phyloP scores from a whole-genome alignment of 2,329 filamentous ascomycete species.

The Monosporascus sp. region DNA sequence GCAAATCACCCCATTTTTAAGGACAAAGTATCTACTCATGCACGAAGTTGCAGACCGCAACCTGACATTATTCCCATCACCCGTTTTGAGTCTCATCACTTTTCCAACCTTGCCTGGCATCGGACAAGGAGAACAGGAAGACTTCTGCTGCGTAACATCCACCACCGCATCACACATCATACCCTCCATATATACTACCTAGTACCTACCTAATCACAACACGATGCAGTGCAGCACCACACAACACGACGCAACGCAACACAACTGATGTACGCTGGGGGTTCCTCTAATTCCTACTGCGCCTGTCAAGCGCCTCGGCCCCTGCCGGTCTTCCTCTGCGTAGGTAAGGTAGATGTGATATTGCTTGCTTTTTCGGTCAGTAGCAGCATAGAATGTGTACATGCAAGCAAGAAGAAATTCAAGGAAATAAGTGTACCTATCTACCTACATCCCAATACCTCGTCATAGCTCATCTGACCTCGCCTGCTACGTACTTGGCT shows the following conservation, averaged over 20 bases:
- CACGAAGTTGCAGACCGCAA: too few relatives aligned
- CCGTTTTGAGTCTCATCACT: too few relatives aligned
- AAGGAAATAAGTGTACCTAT: neutral
- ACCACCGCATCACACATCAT: neutral
- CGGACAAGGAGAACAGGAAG: too few relatives aligned
- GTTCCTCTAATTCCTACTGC: neutral
- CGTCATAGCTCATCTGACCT: conserved; percentile 12
- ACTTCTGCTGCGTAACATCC: too few relatives aligned
- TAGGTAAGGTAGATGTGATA: too few relatives aligned
- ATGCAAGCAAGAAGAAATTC: neutral
- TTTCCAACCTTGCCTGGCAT: too few relatives aligned
- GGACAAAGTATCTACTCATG: too few relatives aligned
- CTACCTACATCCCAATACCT: neutral
- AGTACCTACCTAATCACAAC: neutral
- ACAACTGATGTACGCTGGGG: neutral
- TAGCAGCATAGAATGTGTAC: neutral
- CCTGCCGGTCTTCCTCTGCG: neutral
- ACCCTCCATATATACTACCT: neutral
- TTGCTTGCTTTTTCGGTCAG: neutral
- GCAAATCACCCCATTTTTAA: too few relatives aligned
- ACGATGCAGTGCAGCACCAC: neutral
- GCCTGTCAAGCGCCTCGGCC: neutral
- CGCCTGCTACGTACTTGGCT: conserved; percentile 8
- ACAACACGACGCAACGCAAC: neutral
- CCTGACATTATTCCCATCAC: too few relatives aligned